Evolutionary conservation across 2,329 filamentous ascomycete species (phyloP).

Genomic region (Ophiocordyceps camponoti-floridani): DNA sequence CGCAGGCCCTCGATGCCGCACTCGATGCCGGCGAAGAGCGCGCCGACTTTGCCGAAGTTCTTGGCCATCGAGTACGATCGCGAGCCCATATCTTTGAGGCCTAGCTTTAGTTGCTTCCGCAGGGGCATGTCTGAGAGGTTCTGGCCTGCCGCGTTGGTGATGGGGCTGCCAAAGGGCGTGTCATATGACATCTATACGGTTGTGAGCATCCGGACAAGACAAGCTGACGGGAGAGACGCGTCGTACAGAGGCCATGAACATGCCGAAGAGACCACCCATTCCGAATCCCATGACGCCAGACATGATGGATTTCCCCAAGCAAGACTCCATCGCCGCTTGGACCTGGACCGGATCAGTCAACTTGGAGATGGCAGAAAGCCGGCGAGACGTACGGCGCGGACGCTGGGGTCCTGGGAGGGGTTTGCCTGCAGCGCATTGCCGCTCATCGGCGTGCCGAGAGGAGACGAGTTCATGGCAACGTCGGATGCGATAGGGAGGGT

Average conservation of each 20-base stretch:
- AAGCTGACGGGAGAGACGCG: background rate
- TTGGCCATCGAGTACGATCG: conserved; percentile 71
- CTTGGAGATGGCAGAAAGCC: background rate
- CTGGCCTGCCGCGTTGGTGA: conserved; percentile 17
- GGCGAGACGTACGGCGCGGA: conserved; percentile 25
- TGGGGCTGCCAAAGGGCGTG: conserved; percentile 52
- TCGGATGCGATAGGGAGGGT: background rate
- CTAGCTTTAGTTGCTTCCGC: conserved; percentile 63
- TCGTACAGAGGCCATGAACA: conserved; percentile 93
- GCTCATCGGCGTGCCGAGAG: conserved; percentile 11
- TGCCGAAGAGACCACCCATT: conserved; percentile 80
- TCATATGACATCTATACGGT: conserved; percentile 81
- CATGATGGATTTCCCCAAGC: conserved; percentile 72
- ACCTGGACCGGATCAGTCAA: conserved; percentile 32
- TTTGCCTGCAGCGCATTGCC: conserved; percentile 8
- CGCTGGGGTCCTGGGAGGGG: conserved; percentile 28
- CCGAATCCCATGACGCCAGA: conserved; percentile 88
- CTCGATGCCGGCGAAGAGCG: conserved; percentile 81
- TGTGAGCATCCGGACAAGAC: background rate
- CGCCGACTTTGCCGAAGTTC: conserved; percentile 89
- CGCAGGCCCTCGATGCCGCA: conserved; percentile 86
- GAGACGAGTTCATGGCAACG: conserved; percentile 19
- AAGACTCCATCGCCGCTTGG: conserved; percentile 78
- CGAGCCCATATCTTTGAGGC: conserved; percentile 88
- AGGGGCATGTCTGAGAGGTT: conserved; percentile 50